Evolutionary conservation across 768 basidiomycete genomes (phyloP).

Genomic region (Termitomyces eurrhizus): DNA sequence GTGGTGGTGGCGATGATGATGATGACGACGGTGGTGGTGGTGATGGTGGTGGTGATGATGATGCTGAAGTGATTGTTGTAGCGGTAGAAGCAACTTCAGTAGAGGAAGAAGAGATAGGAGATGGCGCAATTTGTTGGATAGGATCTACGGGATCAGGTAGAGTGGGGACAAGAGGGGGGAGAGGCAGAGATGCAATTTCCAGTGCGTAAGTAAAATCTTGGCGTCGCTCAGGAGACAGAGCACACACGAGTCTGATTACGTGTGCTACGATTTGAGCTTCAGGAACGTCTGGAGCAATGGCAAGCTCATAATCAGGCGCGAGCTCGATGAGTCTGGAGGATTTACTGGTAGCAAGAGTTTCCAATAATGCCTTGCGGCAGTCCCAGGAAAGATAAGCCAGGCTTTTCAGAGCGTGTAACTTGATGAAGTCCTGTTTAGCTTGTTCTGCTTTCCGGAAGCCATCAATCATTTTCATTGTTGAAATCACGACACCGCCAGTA

Average conservation of each 20-base stretch:
- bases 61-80: neutral
- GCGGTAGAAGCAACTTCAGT: neutral
- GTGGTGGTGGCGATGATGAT: neutral
- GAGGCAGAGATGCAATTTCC: neutral
- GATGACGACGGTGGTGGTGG: neutral
- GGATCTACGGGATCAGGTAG: neutral
- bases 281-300: neutral
- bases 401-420: neutral
- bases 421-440: conserved; percentile 2
- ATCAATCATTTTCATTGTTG: neutral
- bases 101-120: neutral
- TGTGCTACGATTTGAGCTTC: conserved; percentile 1
- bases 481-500: conserved; percentile 1
- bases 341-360: neutral
- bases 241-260: neutral
- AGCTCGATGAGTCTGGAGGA: neutral
- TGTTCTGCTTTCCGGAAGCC: conserved; percentile 2
- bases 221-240: neutral
- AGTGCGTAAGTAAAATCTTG: neutral
- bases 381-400: neutral
- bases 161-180: neutral
- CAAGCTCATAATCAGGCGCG: neutral
- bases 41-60: neutral
- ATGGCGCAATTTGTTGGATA: neutral
- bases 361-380: neutral